Base-by-base conservation (phyloP, 169 alveolate species). In the Plasmodium vinckei region DNA sequence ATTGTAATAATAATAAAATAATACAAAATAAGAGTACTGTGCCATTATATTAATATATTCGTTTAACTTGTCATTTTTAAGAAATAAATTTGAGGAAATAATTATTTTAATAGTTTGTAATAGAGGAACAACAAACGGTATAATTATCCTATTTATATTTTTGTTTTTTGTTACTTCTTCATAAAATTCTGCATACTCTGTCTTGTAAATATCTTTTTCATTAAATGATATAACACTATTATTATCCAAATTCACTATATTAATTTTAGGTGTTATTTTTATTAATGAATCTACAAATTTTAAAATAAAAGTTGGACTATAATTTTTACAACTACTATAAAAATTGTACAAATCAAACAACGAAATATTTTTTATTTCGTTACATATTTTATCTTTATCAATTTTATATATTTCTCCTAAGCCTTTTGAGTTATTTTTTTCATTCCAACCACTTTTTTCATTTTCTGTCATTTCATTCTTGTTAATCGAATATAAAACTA, bases 241-340 rank as follows among this genome's bases (percentile, higher is more conserved):
- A 25, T 77, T 77, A 9, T 77, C 88, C 4, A 65, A 6, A 68
- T 77, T 51, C 39, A 77, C 51, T 1, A 77, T 23, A 23, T 61
- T 63, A 5, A 77, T 77, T 56, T 64, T 77, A 0, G 88, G 88
- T 4, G 88, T 77, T 23, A 77, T 15, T 57, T 77, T 77, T 39
- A 77, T n/a, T 57, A 77, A 42, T 23, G 57, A 25, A 44, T 77
- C 71, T 10, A 53, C 63, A 65, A 77, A 77, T 17, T 42, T 69
- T 12, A 77, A 77, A 12, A 77, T 23, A 68, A 77, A 77, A 19
- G 88, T 49, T 1, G 88, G 88, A 21, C 88, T 77, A 33, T 63
- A 77, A 51, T 77, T 77, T 10, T 65, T 63, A 77, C 88, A 77
- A 4, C 70, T 69, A 51, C 88, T 61, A 64, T 77, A 77, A 77